A percentile compares a stretch with the other conserved stretches of the same genome.
Evolutionary conservation across 352 stramenopile genomes (phyloP).

Genomic region (Globisporangium abappressorium): DNA sequence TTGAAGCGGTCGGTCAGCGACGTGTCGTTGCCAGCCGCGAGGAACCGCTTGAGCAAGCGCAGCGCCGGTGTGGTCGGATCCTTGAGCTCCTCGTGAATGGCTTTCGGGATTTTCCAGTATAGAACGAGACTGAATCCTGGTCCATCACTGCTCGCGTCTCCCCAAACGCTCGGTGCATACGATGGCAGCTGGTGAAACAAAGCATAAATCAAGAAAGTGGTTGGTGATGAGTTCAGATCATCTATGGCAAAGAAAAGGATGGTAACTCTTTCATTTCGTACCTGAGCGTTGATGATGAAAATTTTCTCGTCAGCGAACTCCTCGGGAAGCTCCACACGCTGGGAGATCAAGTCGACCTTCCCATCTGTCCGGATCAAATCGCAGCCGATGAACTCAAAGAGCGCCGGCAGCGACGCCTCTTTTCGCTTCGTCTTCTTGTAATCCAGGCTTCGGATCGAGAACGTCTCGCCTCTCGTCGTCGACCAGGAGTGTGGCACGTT

Average conservation of each 20-base stretch:
- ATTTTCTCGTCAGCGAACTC: conserved; percentile 54
- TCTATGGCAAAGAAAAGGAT: neutral
- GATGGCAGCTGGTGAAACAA: conserved; percentile 47
- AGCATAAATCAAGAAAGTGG: neutral
- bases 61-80: conserved; percentile 54
- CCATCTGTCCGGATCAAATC: conserved; percentile 65
- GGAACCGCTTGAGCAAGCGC: conserved; percentile 67
- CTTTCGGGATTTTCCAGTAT: conserved; percentile 78
- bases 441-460: conserved; percentile 64
- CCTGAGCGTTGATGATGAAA: conserved; percentile 83
- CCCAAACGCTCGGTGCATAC: conserved; percentile 76
- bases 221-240: neutral
- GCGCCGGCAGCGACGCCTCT: conserved; percentile 54
- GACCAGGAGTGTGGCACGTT: conserved; percentile 58
- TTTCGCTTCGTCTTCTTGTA: conserved; percentile 86
- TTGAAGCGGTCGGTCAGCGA: conserved; percentile 82
- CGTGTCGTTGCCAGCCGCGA: conserved; percentile 59
- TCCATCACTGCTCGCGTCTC: conserved; percentile 55
- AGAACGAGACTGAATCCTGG: conserved; percentile 73
- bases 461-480: conserved; percentile 51
- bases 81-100: conserved; percentile 59
- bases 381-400: conserved; percentile 79
- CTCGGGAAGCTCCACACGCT: conserved; percentile 63
- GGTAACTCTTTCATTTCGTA: conserved; percentile 18
- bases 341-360: conserved; percentile 74